Evolutionary conservation across 352 stramenopile species (phyloP).

Genomic region (Phytophthora pistaciae): DNA sequence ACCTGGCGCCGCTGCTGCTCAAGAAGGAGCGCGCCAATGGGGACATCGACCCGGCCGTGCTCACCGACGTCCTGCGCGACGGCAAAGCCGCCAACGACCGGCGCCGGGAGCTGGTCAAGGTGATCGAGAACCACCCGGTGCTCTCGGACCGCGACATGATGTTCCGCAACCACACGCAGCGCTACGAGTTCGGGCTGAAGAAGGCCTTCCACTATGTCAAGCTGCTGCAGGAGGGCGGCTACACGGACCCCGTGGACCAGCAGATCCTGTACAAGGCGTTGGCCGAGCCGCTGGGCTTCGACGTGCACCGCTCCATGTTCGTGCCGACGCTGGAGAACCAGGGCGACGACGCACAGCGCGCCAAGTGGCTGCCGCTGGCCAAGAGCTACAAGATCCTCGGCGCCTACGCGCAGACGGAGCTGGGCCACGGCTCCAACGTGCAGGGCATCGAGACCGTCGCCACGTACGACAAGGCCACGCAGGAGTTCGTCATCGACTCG

Average conservation of each 20-base stretch:
- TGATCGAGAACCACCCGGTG: constrained; percentile 50
- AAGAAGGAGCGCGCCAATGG: constrained; percentile 65
- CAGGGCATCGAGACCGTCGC: constrained; percentile 42
- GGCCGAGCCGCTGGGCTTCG: constrained; percentile 55
- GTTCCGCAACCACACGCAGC: constrained; percentile 55
- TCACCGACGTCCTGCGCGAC: constrained; percentile 48
- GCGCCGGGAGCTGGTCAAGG: constrained; percentile 48
- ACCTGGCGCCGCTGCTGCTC: constrained; percentile 63
- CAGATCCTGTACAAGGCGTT: constrained; percentile 51
- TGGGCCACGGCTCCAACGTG: constrained; percentile 46
- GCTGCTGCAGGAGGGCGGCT: constrained; percentile 39
- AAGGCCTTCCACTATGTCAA: constrained; percentile 54
- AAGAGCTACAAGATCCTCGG: constrained; percentile 38
- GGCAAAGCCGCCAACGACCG: constrained; percentile 43
- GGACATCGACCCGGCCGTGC: constrained; percentile 45
- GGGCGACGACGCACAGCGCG: constrained; percentile 28
- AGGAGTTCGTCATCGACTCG: constrained; percentile 96
- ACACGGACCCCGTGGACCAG: constrained; percentile 43
- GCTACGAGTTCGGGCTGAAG: constrained; percentile 34
- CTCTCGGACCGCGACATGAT: constrained; percentile 56
- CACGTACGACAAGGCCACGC: constrained; percentile 74
- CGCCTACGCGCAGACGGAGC: constrained; percentile 41
- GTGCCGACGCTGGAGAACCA: constrained; percentile 41
- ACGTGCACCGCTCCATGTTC: constrained; percentile 41
- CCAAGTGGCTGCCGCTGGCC: constrained; percentile 37